Evolutionary conservation across 176 grass and related monocot species (phyloP), one percentile per base, ranked within the genome.

Genomic region (Paspalum notatum): DNA sequence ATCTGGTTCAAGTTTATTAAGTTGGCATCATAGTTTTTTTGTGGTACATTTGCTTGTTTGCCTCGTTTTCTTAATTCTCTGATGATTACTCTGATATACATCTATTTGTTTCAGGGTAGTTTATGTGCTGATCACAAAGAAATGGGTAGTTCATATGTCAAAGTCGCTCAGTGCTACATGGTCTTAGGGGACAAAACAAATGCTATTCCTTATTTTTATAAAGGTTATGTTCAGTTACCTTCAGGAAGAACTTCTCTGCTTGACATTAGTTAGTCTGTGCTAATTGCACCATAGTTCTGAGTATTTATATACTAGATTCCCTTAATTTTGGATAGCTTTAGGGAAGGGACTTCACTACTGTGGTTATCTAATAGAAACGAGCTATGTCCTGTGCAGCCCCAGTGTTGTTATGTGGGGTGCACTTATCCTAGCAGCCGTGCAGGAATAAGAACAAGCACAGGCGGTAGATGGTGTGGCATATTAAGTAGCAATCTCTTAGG

Each of bases 111-210:
- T 58, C 93, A 97, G 88, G 90, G 88, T 77, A 53, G 71, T 27
- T 91, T 82, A 20, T 75, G 69, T 85, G 53, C 89, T 32, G 4
- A 32, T 71, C 45, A 50, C 45, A 71, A 71, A 50, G 68, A 71
- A 49, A 50, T 71, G 85, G 88, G 88, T 83, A 66, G 63, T 51
- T 91, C 88, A 24, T 87, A 82, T 89, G 63, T 89, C 69, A 94
- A 95, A 87, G 77, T 91, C 52, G 95, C 90, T 84, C 74, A 85
- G 84, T 98, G 95, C 88, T 95, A 87, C 88, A 84, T 91, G 68
- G 74, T 83, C 55, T 38, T 91, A 69, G 78, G 84, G 84, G 88
- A 95, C 55, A 88, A 81, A 63, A 75, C 62, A 62, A 89, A 93
- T 71, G 92, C 95, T 52, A 78, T 93, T 79, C 65, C 81, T 57